Conservation (phyloP, 2,329 filamentous ascomycete genomes). For the Diplocarpon rosae region DNA sequence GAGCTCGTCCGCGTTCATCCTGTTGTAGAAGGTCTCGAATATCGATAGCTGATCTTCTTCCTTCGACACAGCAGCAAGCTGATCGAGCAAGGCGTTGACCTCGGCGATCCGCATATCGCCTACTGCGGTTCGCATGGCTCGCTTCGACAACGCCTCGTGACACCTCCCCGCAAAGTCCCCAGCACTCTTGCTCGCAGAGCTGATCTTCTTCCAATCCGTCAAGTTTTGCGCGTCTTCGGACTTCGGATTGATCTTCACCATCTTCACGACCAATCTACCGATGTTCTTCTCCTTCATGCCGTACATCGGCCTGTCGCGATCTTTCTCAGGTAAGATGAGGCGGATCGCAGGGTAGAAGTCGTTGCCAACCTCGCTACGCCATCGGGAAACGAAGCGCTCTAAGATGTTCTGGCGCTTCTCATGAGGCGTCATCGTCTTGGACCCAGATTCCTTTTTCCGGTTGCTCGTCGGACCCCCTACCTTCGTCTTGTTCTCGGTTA, state of each 20-base stretch:
- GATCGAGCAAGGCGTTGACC: slow-evolving; percentile 78
- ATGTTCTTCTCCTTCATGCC: slow-evolving; percentile 88
- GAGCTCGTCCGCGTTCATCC: slow-evolving; percentile 88
- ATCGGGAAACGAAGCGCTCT: slow-evolving; percentile 72
- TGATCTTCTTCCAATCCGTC: slow-evolving; percentile 81
- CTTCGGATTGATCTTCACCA: slow-evolving; percentile 84
- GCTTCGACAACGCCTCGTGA: slow-evolving; percentile 74
- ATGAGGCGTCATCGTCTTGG: slow-evolving; percentile 52
- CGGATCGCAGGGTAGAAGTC: slow-evolving; percentile 92
- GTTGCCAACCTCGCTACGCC: slow-evolving; percentile 78
- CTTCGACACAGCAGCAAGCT: slow-evolving; percentile 60
- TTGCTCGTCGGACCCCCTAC: slow-evolving; percentile 32
- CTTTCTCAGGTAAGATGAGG: slow-evolving; percentile 85
- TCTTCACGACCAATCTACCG: slow-evolving; percentile 79
- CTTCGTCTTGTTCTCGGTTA: slow-evolving; percentile 61
- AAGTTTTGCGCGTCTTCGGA: slow-evolving; percentile 81
- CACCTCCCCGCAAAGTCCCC: slow-evolving; percentile 91
- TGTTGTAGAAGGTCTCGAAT: slow-evolving; percentile 71
- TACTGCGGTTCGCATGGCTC: slow-evolving; percentile 61
- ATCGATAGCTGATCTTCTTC: slow-evolving; percentile 80
- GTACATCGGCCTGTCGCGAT: slow-evolving; percentile 85
- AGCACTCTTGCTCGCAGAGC: slow-evolving; percentile 51
- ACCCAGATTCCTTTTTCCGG: slow-evolving; percentile 49
- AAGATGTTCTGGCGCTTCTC: slow-evolving; percentile 75
- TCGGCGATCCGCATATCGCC: slow-evolving; percentile 80